Evolutionary conservation across 306 rosid genomes (phyloP), one percentile per base, ranked within the genome.

Genomic region (Aeschynomene evenia): DNA sequence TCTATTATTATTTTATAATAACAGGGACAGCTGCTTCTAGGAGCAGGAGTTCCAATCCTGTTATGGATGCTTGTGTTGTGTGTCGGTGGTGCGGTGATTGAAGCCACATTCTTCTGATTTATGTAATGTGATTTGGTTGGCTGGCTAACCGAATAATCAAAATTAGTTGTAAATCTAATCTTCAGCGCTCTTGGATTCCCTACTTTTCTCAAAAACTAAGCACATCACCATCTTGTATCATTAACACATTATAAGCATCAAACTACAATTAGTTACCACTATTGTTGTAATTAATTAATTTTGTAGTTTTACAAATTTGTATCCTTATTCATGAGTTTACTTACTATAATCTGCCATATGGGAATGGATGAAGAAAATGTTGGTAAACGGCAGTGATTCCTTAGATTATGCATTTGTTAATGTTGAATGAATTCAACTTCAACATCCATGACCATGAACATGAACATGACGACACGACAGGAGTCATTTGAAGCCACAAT

Each of bases 81-180:
- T 46, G 70, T 64, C 70, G 70, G 70, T 64, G 70, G 42, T 24
- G 15, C 43, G 20, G 45, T 29, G 42, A 23, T 52, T 23, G 18
- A 51, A 21, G 4, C 19, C 20, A 14, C 37, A 6, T 13, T 54
- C 6, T 9, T 49, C 52, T 18, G 13, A 19, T 49, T 13, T 43
- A 43, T n/a, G 15, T 39, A 12, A 39, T 2, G 6, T 28, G 0
- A 28, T 28, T 28, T 28, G 31, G 31, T 46, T 46, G 20, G 11
- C 0, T 46, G 2, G 52, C 22, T 16, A 15, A 0, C 21, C 22
- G 22, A 46, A 46, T 48, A 48, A 2, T 1, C 15, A 9, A 16
- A 48, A 48, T 48, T 48, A 48, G 0, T 40, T 40, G n/a, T 40
- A 40, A 11, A n/a, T n/a, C n/a, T n/a, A n/a, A n/a, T n/a, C n/a